Conservation (phyloP, 2,329 filamentous ascomycete species). For the Pestalotiopsis sp. region DNA sequence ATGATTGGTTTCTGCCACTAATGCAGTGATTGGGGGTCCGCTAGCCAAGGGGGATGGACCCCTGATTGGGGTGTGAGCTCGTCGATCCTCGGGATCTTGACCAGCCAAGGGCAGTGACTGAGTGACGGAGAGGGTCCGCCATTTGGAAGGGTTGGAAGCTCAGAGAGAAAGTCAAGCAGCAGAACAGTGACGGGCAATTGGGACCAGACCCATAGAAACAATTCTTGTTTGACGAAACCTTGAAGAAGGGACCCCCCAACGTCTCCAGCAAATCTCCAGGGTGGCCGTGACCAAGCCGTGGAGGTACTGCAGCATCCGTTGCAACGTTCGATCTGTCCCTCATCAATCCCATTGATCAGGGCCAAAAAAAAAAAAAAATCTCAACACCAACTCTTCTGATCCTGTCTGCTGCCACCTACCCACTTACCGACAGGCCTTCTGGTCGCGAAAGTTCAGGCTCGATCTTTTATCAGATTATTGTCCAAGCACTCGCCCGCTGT, state of each 20-base stretch:
- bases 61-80: not conserved
- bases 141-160: not conserved
- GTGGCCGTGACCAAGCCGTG: not conserved
- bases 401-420: too few species aligned
- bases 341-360: not conserved
- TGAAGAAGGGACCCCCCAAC: not conserved
- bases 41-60: not conserved
- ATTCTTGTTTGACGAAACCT: not conserved
- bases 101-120: not conserved
- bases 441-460: too few species aligned
- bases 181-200: not conserved
- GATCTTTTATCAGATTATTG: not conserved
- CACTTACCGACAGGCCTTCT: too few species aligned
- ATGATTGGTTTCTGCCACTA: not conserved
- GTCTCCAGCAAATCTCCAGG: not conserved
- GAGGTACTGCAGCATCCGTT: not conserved
- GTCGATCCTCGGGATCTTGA: not conserved
- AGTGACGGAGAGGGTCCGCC: not conserved
- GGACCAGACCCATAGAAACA: conserved; percentile 4
- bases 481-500: not conserved
- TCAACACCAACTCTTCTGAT: too few species aligned
- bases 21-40: not conserved
- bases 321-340: not conserved
- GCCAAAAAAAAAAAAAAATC: not conserved
- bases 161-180: not conserved